Evolutionary conservation across 768 basidiomycete genomes (phyloP), one percentile per base, ranked within the genome.

Genomic region (Pulveroboletus sp.): DNA sequence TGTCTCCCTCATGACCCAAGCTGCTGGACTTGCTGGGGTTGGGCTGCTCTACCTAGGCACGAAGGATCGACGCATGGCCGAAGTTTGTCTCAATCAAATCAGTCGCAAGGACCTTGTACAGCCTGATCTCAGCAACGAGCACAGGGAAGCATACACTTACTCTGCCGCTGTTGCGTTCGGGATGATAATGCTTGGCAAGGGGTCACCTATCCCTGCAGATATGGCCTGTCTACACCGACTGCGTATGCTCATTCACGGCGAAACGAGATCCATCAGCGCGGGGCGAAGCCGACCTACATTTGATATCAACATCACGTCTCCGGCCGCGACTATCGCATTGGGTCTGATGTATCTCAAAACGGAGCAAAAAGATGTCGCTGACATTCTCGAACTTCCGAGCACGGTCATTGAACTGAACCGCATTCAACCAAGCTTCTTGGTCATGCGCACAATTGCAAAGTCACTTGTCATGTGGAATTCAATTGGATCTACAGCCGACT

Each of bases 111-210:
- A 90, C 59, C 77, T 94, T 16, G 80, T 83, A 6, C 86, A 86
- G 43, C 84, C 88, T 2, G 92, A 95, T 55, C 74, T 90, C 35
- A 91, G 84, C 61, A 87, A 86, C 55, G 92, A 94, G 55, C 85
- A 93, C 63, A 82, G 90, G 33, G 97, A 98, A 62, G 85, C 93
- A 1, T 98, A 97, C 62, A 88, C 94, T 0, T 85, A 90, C 54
- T 80, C 91, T 2, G 83, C 92, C 3, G 91, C 90, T 9, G 78
- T 97, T 25, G 86, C 90, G 1, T 97, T 97, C 61, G 97, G 97
- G 5, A 89, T 97, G 83, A 87, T 95, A 67, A 95, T 97, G 87
- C 79, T 98, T 14, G 94, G 91, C 6, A 85, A 84, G 57, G 94
- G 97, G 2, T 76, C 81, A 0, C 75, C 77, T 8, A 83, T 86